Evolutionary conservation across 306 rosid species (phyloP), one percentile per base, ranked within the genome.

Genomic region (Quercus berberidifolia): DNA sequence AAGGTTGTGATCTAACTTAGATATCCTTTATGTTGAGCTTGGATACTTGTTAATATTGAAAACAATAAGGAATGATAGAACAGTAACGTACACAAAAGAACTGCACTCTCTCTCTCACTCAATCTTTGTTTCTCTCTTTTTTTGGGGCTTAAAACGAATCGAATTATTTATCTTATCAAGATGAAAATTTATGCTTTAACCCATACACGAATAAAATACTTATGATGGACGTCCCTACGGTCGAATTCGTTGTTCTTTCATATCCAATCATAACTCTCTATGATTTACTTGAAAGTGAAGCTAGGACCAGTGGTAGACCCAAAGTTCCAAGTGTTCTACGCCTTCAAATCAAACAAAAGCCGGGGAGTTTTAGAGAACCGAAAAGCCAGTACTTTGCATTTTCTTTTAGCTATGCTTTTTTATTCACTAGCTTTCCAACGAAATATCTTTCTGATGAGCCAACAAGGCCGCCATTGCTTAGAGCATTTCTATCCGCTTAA

Each of bases 241-340:
- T 54, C 74, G 55, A 70, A 23, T 76, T 58, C 65, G 3, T 60
- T 62, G 78, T 75, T 79, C 63, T 28, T 71, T 80, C 74, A 68
- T 74, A 68, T 80, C 75, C 83, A 78, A 73, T 83, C 51, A 23
- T 54, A 69, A 73, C 25, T 70, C 23, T 15, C 41, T 31, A 72
- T 78, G 54, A 74, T 79, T 87, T 79, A 72, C 85, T 80, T 82
- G 46, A 18, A 78, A 73, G 69, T 31, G 31, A 75, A 78, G 86
- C 41, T 65, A 63, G 76, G 69, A 68, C 55, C 55, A 54, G 38
- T 59, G 77, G 83, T 78, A 73, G 69, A 78, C 84, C 82, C 78
- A 38, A 19, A 46, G 55, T 80, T 56, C 46, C 79, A 67, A 74
- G 1, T 38, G 60, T 55, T 2, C 28, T 7, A 20, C 10, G 55